Evolutionary conservation across 345 rosid genomes (phyloP), one percentile per base, ranked within the genome.

Genomic region (Erucastrum elatum): DNA sequence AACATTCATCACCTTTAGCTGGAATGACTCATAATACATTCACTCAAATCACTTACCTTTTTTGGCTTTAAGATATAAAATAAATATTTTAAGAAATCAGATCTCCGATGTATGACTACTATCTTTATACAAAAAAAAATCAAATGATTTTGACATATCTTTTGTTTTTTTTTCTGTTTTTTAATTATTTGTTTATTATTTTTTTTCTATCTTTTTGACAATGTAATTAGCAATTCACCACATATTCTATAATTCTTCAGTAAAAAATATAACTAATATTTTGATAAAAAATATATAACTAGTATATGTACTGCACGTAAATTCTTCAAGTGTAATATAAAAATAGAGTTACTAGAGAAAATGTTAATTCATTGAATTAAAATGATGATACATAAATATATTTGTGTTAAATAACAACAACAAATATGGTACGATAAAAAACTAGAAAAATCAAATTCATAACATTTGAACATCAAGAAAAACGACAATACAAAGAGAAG

Each of bases 11-110:
- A 64, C 9, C 49, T 39, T 21, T 41, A 0, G 6, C 13, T 51
- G 12, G 70, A 76, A 21, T 62, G 27, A 64, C 60, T 71, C 27
- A 74, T 64, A 39, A 77, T 77, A 31, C 17, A 68, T n/a, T 46
- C 53, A 46, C 4, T 29, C 46, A 70, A 17, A 55, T 70, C 13
- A 46, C 21, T 13, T 61, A 46, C 69, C 75, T 2, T 26, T 53
- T 15, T 17, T 60, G 26, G 4, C 15, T 17, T 60, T 31, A 13
- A 60, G 33, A 35, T 21, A 76, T 34, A 17, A 7, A 15, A 58
- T 56, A 1, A 64, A 15, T 64, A 2, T 0, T 35, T 51, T 25
- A 12, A n/a, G 64, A 64, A 31, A 35, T n/a, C 15, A 46, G 11
- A 35, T 30, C 21, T 21, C 21, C 21, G 21, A 49, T 7, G n/a